phyloP scores from a whole-genome alignment of 495 filamentous ascomycete genomes.

The Penicillium robsamsonii region DNA sequence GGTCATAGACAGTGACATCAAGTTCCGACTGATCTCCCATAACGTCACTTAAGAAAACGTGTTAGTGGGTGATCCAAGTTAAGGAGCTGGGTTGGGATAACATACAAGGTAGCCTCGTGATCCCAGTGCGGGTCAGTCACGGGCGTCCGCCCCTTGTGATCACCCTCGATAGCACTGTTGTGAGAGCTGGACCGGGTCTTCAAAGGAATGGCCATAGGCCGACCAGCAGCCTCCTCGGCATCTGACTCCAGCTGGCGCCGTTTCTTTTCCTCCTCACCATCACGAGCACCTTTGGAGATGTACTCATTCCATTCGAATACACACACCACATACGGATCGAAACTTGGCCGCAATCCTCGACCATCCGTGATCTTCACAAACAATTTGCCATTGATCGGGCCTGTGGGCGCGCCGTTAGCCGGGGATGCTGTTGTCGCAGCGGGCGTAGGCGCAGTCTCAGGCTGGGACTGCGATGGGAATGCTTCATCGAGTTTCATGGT shows the following conservation, averaged over 20 bases:
- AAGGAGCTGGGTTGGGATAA: constrained; percentile 18
- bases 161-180: constrained; percentile 73
- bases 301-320: constrained; percentile 96
- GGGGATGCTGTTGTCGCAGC: constrained; percentile 25
- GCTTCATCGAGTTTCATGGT: constrained; percentile 47
- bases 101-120: constrained; percentile 93
- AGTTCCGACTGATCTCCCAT: constrained; percentile 88
- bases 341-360: constrained; percentile 73
- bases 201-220: constrained; percentile 94
- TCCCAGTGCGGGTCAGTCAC: constrained; percentile 93
- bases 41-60: constrained; percentile 68
- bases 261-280: constrained; percentile 53
- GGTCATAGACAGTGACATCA: constrained; percentile 92
- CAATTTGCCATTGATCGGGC: constrained; percentile 82
- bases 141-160: constrained; percentile 62
- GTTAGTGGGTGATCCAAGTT: constrained; percentile 16
- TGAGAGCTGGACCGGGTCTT: constrained; percentile 91
- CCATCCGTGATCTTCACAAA: constrained; percentile 84
- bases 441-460: neutral
- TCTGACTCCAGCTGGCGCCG: constrained; percentile 54
- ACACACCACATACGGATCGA: constrained; percentile 91
- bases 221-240: constrained; percentile 59
- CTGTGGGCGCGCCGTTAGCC: constrained; percentile 58
- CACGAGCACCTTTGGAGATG: constrained; percentile 80
- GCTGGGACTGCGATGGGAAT: constrained; percentile 30